Evolutionary conservation across 2,329 filamentous ascomycete species (phyloP), one percentile per base, ranked within the genome.

Genomic region (Fusarium globosum): DNA sequence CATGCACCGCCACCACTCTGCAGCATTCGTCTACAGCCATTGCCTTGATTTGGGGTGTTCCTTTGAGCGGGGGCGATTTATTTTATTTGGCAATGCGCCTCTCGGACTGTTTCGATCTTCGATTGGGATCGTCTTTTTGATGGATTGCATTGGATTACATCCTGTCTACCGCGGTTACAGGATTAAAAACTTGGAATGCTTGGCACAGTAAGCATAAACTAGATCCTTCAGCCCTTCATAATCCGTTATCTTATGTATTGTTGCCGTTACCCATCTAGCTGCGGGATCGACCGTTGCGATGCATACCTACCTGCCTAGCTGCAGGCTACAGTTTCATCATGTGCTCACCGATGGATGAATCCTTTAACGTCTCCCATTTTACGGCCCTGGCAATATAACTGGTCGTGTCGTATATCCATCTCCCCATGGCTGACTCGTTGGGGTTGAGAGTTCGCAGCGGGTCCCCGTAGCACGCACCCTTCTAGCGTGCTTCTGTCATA

Each of bases 401-500:
- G 65, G 65, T n/a, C 20, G 38, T 45, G 12, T 53, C 64, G 65
- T 68, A 67, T 68, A 51, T 23, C n/a, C 46, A 7, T 18, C 21
- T 14, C 15, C 20, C 64, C 65, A 63, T 56, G 65, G 65, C 66
- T 69, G 65, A 58, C 59, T 69, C 45, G 23, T 28, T 18, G 30
- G n/a, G 46, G 35, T 21, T 48, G 18, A 42, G 36, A 39, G 36
- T 55, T 68, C 42, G 42, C 58, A 53, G 67, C 59, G 67, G 67
- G 33, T 39, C 52, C 49, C 30, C 21, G 36, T 21, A 14, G 36
- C 66, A 39, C 16, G 16, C 9, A 16, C 51, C 35, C 51, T 69
- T 69, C 65, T 69, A 69, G 67, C 67, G 67, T 21, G 48, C 58
- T 68, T 68, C 59, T 53, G 66, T 28, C 65, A 63, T 69, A 57